Percentiles rank a stretch among this genome's conserved stretches.
Conservation (phyloP, 148 eudicot genomes). For the Euryodendron excelsum region DNA sequence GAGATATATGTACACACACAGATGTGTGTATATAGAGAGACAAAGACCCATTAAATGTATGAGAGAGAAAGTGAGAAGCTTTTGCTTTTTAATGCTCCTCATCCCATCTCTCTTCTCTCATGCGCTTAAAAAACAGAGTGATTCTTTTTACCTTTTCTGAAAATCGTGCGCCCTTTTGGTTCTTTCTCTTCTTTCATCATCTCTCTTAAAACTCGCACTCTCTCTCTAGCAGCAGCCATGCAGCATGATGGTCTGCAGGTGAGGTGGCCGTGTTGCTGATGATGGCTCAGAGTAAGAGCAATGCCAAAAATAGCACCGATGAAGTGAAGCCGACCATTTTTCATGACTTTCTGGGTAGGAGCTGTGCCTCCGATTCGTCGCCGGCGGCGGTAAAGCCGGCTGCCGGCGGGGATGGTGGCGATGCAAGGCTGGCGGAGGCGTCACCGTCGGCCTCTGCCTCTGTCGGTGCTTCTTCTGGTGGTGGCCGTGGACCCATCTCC, state of each 20-base stretch:
- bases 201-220: background rate
- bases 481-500: slow-evolving; percentile 35
- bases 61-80: slow-evolving; percentile 18
- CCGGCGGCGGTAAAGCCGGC: slow-evolving; percentile 22
- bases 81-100: slow-evolving; percentile 45
- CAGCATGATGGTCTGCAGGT: slow-evolving; percentile 19
- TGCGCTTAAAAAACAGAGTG: background rate
- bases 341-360: slow-evolving; percentile 58
- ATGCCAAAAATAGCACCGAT: slow-evolving; percentile 16
- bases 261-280: slow-evolving; percentile 26
- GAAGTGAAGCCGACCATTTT: slow-evolving; percentile 46
- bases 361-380: slow-evolving; percentile 27
- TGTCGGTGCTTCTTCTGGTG: slow-evolving; percentile 30
- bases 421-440: slow-evolving; percentile 23
- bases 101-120: background rate
- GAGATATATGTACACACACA: too few species aligned
- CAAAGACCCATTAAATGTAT: background rate
- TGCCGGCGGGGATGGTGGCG: slow-evolving; percentile 13
- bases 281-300: slow-evolving; percentile 33
- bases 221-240: slow-evolving; percentile 6
- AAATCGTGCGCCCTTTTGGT: slow-evolving; percentile 35
- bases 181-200: slow-evolving; percentile 1
- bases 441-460: slow-evolving; percentile 42
- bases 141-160: slow-evolving; percentile 27
- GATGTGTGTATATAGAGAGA: background rate